Percentiles rank a stretch among this genome's conserved stretches.
These are phyloP conservation scores for Globisporangium irregulare DNA, from an alignment of 352 stramenopile species.

Conservation along the genomic window DNA sequence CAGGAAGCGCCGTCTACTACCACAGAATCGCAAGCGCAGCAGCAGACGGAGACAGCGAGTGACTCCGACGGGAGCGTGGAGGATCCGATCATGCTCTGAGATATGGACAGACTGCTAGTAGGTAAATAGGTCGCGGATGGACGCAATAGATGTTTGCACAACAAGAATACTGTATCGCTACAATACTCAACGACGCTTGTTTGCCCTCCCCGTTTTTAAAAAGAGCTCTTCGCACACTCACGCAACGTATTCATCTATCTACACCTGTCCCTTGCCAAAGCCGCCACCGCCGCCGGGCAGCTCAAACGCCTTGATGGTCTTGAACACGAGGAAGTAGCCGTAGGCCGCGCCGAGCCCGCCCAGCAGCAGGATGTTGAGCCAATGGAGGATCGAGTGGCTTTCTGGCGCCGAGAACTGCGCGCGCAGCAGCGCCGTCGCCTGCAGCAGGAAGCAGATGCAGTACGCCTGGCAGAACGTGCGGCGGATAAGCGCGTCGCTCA, in stretches of 20 bases:
- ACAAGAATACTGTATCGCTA: not conserved
- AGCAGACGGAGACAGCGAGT: not conserved
- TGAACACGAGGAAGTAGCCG: slow-evolving; percentile 84
- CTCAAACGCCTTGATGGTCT: slow-evolving; percentile 88
- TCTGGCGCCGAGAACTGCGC: slow-evolving; percentile 69
- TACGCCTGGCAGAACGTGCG: slow-evolving; percentile 88
- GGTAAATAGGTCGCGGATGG: not conserved
- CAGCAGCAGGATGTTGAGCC: slow-evolving; percentile 79
- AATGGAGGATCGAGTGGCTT: slow-evolving; percentile 79
- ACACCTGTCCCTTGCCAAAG: slow-evolving; percentile 51
- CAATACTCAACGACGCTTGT: not conserved
- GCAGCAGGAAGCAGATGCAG: slow-evolving; percentile 83
- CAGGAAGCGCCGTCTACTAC: not conserved
- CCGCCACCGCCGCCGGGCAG: slow-evolving; percentile 37
- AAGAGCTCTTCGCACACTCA: not conserved
- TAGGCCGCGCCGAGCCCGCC: slow-evolving; percentile 61
- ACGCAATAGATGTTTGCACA: slow-evolving; percentile 5
- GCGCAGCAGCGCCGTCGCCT: slow-evolving; percentile 65
- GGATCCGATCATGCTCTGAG: slow-evolving; percentile 10
- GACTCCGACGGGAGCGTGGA: not conserved
- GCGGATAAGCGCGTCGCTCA: slow-evolving; percentile 80
- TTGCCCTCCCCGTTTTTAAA: not conserved
- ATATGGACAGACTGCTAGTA: not conserved
- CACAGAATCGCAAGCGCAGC: not conserved
- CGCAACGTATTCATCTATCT: not conserved